phyloP scores from a whole-genome alignment of 257 asterid species.

The Jasminum sambac region DNA sequence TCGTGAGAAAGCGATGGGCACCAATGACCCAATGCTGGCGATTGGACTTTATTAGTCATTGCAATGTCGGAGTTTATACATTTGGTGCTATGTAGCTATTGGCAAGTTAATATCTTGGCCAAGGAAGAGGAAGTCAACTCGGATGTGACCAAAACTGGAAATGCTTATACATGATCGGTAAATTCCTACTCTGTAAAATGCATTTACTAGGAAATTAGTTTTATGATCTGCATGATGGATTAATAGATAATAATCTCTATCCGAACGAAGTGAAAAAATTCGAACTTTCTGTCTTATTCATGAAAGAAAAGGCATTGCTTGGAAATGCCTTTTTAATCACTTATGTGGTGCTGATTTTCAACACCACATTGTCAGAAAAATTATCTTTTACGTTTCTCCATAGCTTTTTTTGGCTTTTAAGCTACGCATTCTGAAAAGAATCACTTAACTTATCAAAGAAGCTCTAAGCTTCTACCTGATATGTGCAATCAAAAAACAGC shows the following conservation, averaged over 20 bases:
- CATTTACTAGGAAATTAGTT: background rate
- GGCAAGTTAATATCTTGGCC: background rate
- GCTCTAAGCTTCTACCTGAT: no score
- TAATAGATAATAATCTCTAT: background rate
- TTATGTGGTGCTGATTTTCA: no score
- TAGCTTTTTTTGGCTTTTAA: no score
- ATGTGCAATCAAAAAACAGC: background rate
- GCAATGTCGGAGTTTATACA: background rate
- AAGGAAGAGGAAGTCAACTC: background rate
- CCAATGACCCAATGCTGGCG: constrained; percentile 10
- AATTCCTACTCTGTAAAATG: background rate
- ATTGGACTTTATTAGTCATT: background rate
- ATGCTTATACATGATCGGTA: background rate
- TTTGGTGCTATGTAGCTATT: background rate
- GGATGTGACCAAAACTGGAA: background rate
- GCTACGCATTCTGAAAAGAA: no score
- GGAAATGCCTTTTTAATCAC: no score
- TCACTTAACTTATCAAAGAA: no score
- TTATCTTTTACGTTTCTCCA: no score
- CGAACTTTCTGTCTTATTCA: background rate
- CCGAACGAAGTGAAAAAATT: background rate
- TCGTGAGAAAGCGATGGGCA: background rate
- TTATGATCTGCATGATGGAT: background rate
- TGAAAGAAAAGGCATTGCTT: background rate
- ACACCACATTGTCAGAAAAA: no score